Conservation (phyloP, 2,329 filamentous ascomycete species). For the Ascochyta rabiei region DNA sequence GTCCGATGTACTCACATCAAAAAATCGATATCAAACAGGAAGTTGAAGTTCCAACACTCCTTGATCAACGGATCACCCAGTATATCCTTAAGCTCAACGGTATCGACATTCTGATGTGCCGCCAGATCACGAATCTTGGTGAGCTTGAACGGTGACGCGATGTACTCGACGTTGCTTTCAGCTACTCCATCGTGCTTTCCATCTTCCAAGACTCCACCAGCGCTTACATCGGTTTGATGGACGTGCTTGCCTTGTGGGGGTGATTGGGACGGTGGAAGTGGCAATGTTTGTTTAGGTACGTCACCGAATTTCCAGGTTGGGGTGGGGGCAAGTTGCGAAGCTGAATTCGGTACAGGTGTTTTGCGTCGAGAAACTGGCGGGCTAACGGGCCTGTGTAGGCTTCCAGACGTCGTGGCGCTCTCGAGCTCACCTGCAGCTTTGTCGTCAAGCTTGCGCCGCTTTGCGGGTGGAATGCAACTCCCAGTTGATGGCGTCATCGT, state of each 20-base stretch:
- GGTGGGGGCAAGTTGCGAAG: background rate
- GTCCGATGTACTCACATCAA: constrained; percentile 54
- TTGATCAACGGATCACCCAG: constrained; percentile 76
- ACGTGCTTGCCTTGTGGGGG: background rate
- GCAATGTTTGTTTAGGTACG: constrained; percentile 21
- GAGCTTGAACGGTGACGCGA: constrained; percentile 72
- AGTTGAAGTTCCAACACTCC: constrained; percentile 76
- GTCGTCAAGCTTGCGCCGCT: constrained; percentile 34
- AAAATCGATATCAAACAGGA: constrained; percentile 67
- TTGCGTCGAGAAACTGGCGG: constrained; percentile 31
- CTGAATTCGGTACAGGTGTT: background rate
- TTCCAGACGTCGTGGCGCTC: background rate
- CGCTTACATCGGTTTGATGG: background rate
- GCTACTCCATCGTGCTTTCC: background rate
- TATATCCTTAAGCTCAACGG: constrained; percentile 69
- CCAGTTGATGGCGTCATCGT: constrained; percentile 16
- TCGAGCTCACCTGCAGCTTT: background rate
- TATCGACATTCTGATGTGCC: constrained; percentile 65
- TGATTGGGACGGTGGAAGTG: background rate
- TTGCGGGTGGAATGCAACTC: constrained; percentile 22
- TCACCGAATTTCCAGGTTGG: constrained; percentile 24
- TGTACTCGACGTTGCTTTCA: background rate
- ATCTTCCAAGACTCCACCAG: background rate
- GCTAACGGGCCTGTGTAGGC: constrained; percentile 32
- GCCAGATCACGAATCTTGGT: constrained; percentile 71